A percentile compares a stretch with the other conserved stretches of the same genome.
Conservation (phyloP, 2,329 filamentous ascomycete genomes). For the Cyclaneusma minus region DNA sequence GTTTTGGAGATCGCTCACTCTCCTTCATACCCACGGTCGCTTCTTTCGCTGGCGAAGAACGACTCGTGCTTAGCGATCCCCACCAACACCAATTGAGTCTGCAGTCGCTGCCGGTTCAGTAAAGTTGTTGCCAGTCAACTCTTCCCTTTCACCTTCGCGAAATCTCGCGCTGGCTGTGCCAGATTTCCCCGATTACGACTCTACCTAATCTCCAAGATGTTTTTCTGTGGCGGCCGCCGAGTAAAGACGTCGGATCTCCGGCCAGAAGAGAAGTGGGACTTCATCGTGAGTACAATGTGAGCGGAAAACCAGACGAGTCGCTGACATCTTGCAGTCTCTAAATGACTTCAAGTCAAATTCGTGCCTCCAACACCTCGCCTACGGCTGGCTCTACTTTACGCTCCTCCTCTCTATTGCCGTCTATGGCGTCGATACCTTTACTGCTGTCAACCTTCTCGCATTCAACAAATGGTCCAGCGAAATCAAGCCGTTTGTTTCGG, state of each 20-base stretch:
- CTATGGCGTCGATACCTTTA: conserved; percentile 84
- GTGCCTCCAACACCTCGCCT: conserved; percentile 63
- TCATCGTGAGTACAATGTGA: conserved; percentile 47
- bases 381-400: conserved; percentile 71
- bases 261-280: conserved; percentile 88
- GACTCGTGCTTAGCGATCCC: conserved; percentile 22
- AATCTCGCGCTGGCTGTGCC: conserved; percentile 13
- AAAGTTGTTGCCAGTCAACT: conserved; percentile 6
- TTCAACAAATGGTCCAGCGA: conserved; percentile 83
- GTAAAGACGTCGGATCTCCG: conserved; percentile 48
- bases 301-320: not conserved
- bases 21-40: conserved; percentile 27
- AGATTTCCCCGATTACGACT: conserved; percentile 6
- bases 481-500: conserved; percentile 62
- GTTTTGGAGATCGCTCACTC: conserved; percentile 1
- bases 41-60: conserved; percentile 33
- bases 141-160: conserved; percentile 5
- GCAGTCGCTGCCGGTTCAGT: conserved; percentile 1
- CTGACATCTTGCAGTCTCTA: conserved; percentile 26
- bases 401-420: conserved; percentile 67
- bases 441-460: conserved; percentile 75
- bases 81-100: not conserved
- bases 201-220: conserved; percentile 12
- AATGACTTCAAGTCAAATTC: conserved; percentile 76
- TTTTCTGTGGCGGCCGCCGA: conserved; percentile 52